Base-by-base conservation (phyloP, 257 asterid species). In the Nicotiana paniculata region DNA sequence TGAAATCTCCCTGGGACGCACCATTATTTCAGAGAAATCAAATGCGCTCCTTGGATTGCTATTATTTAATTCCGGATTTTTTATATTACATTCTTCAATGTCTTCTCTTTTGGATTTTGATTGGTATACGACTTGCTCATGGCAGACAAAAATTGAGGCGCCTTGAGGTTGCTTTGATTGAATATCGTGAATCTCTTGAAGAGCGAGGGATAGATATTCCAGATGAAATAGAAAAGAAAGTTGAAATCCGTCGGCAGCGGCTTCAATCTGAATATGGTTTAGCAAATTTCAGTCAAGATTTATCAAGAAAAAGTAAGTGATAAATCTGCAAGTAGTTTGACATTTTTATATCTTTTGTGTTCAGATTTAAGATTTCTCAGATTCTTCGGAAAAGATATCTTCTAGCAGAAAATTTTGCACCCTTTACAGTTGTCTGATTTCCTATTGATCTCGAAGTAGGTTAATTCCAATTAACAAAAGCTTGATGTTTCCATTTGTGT, bases 141-240 rank as follows among this genome's bases (percentile, higher is more conserved):
- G 51, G 51, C 92, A 95, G 99, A 81, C 98, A 90, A 86, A 95
- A 90, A 85, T 61, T 93, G 89, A 93, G 99, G 90, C 94, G 90
- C 17, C 86, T 93, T 83, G 99, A 95, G 88, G 98, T 93, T 79
- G 93, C 91, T 57, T 81, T 93, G 84, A 93, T 95, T 85, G 97
- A 93, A 84, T 95, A 93, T 83, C 94, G 95, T 7, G 99, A 95
- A 90, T 91, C 96, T 85, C 97, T 95, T 85, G 99, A 92, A 89
- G 98, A 95, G 74, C 89, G 88, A 81, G 98, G 98, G 70, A 79
- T 89, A 76, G 89, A 84, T 79, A 84, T 67, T 82, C 59, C 85
- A 0, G 97, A 93, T 80, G 99, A 92, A 83, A 92, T 95, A 39
- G 97, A 93, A 89, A 90, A 85, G 82, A 93, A 92, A 86, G 94